phyloP scores from a whole-genome alignment of 2,329 filamentous ascomycete species.

The Trichoderma lentiforme region DNA sequence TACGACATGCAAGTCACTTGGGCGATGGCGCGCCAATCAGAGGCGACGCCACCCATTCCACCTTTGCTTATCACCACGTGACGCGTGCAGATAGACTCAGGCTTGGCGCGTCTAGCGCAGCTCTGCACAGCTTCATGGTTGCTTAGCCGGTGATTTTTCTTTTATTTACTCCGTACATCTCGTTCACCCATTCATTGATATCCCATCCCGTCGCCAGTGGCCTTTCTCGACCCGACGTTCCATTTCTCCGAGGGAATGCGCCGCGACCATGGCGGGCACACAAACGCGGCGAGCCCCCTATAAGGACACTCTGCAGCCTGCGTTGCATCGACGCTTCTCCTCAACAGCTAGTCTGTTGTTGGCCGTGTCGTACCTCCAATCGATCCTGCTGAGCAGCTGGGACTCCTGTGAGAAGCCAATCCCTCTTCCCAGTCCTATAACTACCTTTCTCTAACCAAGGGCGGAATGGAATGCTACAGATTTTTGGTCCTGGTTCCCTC shows the following conservation, averaged over 20 bases:
- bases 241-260: conserved; percentile 37
- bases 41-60: conserved; percentile 16
- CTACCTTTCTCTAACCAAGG: conserved; percentile 17
- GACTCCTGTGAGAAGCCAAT: conserved; percentile 57
- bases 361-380: conserved; percentile 67
- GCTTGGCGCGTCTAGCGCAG: conserved; percentile 23
- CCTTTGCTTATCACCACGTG: conserved; percentile 30
- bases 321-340: conserved; percentile 81
- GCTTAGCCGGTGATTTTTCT: conserved; percentile 35
- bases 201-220: background rate
- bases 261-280: conserved; percentile 49
- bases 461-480: conserved; percentile 43
- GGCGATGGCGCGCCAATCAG: conserved; percentile 18
- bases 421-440: background rate
- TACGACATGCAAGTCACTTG: conserved; percentile 17
- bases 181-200: background rate
- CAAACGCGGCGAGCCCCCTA: conserved; percentile 62
- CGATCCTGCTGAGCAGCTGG: conserved; percentile 67
- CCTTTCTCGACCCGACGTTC: background rate
- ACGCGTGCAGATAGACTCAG: conserved; percentile 19
- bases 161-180: conserved; percentile 28
- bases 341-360: conserved; percentile 70
- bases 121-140: conserved; percentile 22
- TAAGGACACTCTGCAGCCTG: conserved; percentile 86
- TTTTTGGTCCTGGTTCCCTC: conserved; percentile 82